Conservation (phyloP, 163 green algal species). For the Coccomyxa subellipsoidea region DNA sequence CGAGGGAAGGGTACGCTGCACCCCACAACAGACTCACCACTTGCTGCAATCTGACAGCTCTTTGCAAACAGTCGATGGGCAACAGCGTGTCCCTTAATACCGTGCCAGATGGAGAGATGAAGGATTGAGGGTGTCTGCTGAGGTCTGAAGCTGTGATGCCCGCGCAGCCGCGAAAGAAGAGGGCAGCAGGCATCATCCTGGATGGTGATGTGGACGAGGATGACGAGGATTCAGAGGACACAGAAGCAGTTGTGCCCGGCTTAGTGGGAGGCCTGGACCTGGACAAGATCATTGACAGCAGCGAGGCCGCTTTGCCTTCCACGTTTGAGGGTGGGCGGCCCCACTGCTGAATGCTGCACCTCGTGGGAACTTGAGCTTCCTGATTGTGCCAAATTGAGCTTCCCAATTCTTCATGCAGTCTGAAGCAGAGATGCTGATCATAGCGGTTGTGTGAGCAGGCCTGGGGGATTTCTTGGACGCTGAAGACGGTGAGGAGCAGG, state of each 20-base stretch:
- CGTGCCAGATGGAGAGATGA: too few relatives aligned
- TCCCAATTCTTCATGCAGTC: too few relatives aligned
- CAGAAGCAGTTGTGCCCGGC: not conserved
- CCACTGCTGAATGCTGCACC: not conserved
- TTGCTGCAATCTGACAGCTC: not conserved
- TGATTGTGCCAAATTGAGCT: too few relatives aligned
- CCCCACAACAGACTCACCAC: not conserved
- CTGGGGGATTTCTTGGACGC: too few relatives aligned
- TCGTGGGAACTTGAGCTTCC: not conserved
- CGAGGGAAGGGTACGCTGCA: not conserved
- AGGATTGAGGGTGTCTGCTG: too few relatives aligned
- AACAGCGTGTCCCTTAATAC: too few relatives aligned
- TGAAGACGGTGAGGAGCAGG: not conserved
- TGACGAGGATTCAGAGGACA: not conserved
- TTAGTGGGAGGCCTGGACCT: slow-evolving; percentile 7
- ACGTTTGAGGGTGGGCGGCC: not conserved
- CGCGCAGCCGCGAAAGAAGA: not conserved
- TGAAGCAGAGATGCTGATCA: too few relatives aligned
- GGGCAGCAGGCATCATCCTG: not conserved
- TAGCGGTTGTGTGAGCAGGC: not conserved
- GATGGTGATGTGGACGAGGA: slow-evolving; percentile 3
- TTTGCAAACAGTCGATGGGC: not conserved
- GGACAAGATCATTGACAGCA: not conserved
- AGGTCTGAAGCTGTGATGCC: not conserved
- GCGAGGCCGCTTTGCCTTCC: not conserved